A percentile compares a stretch with the other conserved stretches of the same genome.
These are phyloP conservation scores for Parastagonospora nodorum DNA, from an alignment of 2,329 filamentous ascomycete genomes.

Conservation along the genomic window DNA sequence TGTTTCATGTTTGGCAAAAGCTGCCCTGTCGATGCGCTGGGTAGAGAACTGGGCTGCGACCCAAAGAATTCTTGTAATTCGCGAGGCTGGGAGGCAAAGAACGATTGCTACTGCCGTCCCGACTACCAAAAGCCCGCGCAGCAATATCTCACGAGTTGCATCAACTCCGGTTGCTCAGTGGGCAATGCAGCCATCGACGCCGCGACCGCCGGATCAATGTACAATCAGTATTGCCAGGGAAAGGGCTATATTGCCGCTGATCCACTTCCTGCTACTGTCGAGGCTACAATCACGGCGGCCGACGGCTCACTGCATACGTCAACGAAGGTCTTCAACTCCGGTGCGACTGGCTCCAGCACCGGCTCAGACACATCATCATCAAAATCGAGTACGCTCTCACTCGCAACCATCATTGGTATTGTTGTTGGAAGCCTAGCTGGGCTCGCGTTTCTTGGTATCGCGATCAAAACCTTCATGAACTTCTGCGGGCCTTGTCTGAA, in stretches of 20 bases:
- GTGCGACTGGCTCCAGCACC: not conserved
- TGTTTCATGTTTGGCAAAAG: conserved; percentile 8
- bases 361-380: not conserved
- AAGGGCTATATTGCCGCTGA: conserved; percentile 12
- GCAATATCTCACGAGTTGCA: conserved; percentile 12
- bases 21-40: conserved; percentile 14
- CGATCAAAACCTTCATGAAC: conserved; percentile 1
- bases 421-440: conserved; percentile 13
- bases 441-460: conserved; percentile 6
- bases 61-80: conserved; percentile 2
- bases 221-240: conserved; percentile 12
- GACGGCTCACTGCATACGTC: not conserved
- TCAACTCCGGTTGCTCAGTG: conserved; percentile 7
- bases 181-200: conserved; percentile 15
- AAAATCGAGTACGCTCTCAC: conserved; percentile 1
- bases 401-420: conserved; percentile 15
- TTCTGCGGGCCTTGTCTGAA: not conserved
- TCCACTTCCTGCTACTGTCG: conserved; percentile 6
- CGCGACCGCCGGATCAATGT: conserved; percentile 15
- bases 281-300: conserved; percentile 8
- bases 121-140: conserved; percentile 15
- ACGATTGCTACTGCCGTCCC: conserved; percentile 21
- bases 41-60: conserved; percentile 11
- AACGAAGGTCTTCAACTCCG: not conserved
- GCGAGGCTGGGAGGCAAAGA: conserved; percentile 15